Evolutionary conservation across 805 yeast genomes (phyloP), one percentile per base, ranked within the genome.

Genomic region (Yamadazyma nakazawae): DNA sequence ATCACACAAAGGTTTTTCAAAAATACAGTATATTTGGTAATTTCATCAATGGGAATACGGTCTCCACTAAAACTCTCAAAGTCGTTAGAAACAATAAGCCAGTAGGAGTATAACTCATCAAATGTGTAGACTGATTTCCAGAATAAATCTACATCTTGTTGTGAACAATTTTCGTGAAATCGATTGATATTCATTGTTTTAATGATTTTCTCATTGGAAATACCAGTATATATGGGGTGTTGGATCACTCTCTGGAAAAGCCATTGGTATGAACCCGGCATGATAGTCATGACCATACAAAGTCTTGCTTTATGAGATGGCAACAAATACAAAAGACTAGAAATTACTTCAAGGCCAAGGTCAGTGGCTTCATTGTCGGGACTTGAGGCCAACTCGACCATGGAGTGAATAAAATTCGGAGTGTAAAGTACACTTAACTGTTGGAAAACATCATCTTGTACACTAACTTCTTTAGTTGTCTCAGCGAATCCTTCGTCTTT

Each of bases 1-100:
- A 78, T 67, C 38, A 82, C 69, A 28, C 81, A 76, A 17, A 81
- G 61, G 24, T 65, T 64, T 49, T 78, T 78, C 42, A 84, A 63
- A 47, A 84, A 80, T 2, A 54, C 45, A 2, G 81, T 63, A 43
- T 84, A 70, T 0, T 63, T 55, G 2, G 51, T 48, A 14, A 77
- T 75, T 37, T 74, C 72, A 2, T 56, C 68, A 43, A 58, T 52
- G 5, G 64, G 54, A 13, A 82, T 61, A 30, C 78, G 68, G 17
- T 73, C 74, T 6, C 62, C 66, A 10, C 59, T 61, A 46, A 78
- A 75, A 40, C 83, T 63, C 53, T 83, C 91, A 10, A 68, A 64
- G 57, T 87, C 95, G 52, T 80, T 84, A 2, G 87, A 76, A 8
- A 86, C 80, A 21, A 80, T 74, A 36, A 86, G 62, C 78, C 86